Evolutionary conservation across 345 rosid genomes (phyloP).

Genomic region (Camelina sativa): DNA sequence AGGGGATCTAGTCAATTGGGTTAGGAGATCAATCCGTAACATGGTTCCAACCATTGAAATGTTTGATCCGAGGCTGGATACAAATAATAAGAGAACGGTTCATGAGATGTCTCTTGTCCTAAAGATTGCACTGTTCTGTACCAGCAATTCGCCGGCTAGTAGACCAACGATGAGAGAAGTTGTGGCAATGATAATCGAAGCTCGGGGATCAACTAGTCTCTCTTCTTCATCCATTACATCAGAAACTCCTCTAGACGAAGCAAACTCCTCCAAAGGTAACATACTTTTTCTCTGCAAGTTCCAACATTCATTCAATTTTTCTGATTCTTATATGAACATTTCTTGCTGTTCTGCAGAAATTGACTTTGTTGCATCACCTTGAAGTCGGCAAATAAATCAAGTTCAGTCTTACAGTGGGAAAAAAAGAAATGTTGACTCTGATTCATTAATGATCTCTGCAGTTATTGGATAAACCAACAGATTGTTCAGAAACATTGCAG

Average conservation of each 20-base stretch:
- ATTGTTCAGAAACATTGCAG: constrained; percentile 24
- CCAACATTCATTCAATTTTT: constrained; percentile 39
- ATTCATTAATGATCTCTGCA: constrained; percentile 16
- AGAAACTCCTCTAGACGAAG: constrained; percentile 48
- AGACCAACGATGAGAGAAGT: constrained; percentile 83
- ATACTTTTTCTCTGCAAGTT: constrained; percentile 29
- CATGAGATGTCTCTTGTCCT: constrained; percentile 69
- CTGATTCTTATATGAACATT: constrained; percentile 28
- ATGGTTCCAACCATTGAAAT: constrained; percentile 52
- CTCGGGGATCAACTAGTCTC: constrained; percentile 45
- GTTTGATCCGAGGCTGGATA: constrained; percentile 60
- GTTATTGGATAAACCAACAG: constrained; percentile 17
- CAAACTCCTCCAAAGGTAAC: constrained; percentile 25
- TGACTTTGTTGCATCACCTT: constrained; percentile 39
- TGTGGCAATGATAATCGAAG: constrained; percentile 72
- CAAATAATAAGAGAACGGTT: constrained; percentile 45
- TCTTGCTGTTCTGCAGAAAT: constrained; percentile 29
- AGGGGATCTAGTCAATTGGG: constrained; percentile 84
- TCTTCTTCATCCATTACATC: constrained; percentile 49
- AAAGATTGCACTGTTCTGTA: constrained; percentile 83
- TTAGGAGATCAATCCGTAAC: constrained; percentile 59
- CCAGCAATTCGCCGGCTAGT: constrained; percentile 60
- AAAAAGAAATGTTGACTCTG: constrained; percentile 15
- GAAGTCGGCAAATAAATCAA: constrained; percentile 19
- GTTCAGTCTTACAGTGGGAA: constrained; percentile 11